Percentiles rank a stretch among this genome's conserved stretches.
These are phyloP conservation scores for Craspedostauros australis DNA, from an alignment of 108 stramenopile genomes.

Conservation along the genomic window DNA sequence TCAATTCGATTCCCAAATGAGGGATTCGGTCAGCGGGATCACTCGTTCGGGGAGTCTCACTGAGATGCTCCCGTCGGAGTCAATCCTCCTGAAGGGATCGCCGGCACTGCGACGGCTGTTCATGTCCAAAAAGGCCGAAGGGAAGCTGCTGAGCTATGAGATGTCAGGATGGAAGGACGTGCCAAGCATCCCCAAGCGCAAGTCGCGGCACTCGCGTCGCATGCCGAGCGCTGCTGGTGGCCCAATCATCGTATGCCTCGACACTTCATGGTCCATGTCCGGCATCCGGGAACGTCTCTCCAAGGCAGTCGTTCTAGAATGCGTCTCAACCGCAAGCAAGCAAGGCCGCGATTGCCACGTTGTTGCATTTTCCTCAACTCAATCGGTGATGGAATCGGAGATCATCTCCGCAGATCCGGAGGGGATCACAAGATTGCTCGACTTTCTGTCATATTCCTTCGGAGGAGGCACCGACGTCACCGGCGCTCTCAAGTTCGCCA, in stretches of 20 bases:
- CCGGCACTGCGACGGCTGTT: conserved; percentile 49
- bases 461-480: conserved; percentile 79
- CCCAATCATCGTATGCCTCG: conserved; percentile 66
- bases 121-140: conserved; percentile 60
- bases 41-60: conserved; percentile 52
- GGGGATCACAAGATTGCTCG: conserved; percentile 44
- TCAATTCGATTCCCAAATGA: conserved; percentile 37
- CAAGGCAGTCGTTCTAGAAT: conserved; percentile 70
- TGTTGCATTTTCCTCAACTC: conserved; percentile 56
- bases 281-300: conserved; percentile 57
- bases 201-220: conserved; percentile 18
- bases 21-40: conserved; percentile 48
- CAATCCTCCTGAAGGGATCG: conserved; percentile 41
- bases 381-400: conserved; percentile 46
- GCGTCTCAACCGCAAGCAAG: conserved; percentile 46
- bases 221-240: conserved; percentile 60
- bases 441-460: conserved; percentile 62
- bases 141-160: conserved; percentile 63
- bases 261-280: conserved; percentile 79
- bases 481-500: conserved; percentile 51
- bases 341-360: conserved; percentile 60
- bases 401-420: conserved; percentile 33
- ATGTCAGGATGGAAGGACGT: conserved; percentile 52
- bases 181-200: conserved; percentile 38
- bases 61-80: conserved; percentile 73